phyloP scores from a whole-genome alignment of 192 early-diverging fungal species.

The Coemansia sp. region DNA sequence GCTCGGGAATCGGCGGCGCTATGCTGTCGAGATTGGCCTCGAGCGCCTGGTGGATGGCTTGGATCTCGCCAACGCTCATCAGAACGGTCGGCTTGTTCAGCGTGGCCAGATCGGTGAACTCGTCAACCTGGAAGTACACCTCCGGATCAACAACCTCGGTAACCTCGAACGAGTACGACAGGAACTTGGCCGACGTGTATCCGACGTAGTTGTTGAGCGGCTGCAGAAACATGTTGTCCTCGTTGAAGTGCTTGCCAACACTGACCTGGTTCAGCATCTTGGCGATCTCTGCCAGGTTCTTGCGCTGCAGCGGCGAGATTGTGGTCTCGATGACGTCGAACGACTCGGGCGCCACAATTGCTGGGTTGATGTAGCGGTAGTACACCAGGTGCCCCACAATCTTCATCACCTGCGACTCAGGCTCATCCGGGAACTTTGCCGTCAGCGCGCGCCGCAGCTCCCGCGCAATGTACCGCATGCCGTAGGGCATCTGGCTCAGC shows the following conservation, averaged over 20 bases:
- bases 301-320: slow-evolving; percentile 86
- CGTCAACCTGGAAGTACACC: slow-evolving; percentile 87
- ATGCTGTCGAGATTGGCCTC: slow-evolving; percentile 78
- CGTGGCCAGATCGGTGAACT: slow-evolving; percentile 75
- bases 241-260: slow-evolving; percentile 78
- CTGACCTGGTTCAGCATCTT: slow-evolving; percentile 96
- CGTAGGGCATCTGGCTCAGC: slow-evolving; percentile 88
- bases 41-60: slow-evolving; percentile 82
- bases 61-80: slow-evolving; percentile 90
- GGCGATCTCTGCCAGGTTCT: slow-evolving; percentile 94
- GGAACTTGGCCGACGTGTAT: slow-evolving; percentile 75
- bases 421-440: slow-evolving; percentile 79
- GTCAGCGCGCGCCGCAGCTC: slow-evolving; percentile 78
- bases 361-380: slow-evolving; percentile 98
- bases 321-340: slow-evolving; percentile 91
- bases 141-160: slow-evolving; percentile 86
- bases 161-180: slow-evolving; percentile 83
- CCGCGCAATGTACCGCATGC: slow-evolving; percentile 94
- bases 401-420: slow-evolving; percentile 78
- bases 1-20: slow-evolving; percentile 56
- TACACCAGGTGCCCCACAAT: slow-evolving; percentile 95
- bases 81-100: slow-evolving; percentile 85
- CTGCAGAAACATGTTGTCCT: slow-evolving; percentile 67
- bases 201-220: slow-evolving; percentile 82
- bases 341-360: slow-evolving; percentile 94